Conservation (phyloP, 371 early-diverging fungal species). For the Lichtheimia corymbifera region DNA sequence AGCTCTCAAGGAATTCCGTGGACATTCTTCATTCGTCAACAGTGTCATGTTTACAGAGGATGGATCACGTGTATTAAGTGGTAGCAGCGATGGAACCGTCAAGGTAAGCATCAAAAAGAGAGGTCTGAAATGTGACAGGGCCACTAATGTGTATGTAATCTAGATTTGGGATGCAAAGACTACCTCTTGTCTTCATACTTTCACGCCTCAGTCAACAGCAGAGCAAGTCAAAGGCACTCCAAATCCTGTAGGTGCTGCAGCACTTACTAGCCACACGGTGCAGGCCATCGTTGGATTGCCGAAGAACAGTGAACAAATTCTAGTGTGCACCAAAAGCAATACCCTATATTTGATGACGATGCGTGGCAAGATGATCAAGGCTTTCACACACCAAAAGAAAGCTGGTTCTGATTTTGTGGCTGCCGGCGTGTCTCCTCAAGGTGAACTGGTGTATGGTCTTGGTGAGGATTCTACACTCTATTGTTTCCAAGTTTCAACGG, state of each 20-base stretch:
- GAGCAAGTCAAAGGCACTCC: slow-evolving; percentile 4
- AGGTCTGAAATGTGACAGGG: background rate
- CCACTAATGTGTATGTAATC: background rate
- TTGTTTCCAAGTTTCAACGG: slow-evolving; percentile 60
- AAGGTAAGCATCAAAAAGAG: slow-evolving; percentile 53
- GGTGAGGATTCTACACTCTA: slow-evolving; percentile 66
- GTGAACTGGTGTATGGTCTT: slow-evolving; percentile 73
- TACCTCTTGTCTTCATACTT: slow-evolving; percentile 39
- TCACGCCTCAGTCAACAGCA: slow-evolving; percentile 40
- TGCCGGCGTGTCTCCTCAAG: slow-evolving; percentile 71
- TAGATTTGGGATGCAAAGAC: slow-evolving; percentile 81
- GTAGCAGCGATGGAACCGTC: slow-evolving; percentile 85
- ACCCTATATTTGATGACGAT: slow-evolving; percentile 61
- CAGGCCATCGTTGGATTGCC: slow-evolving; percentile 44
- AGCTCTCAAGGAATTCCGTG: slow-evolving; percentile 84
- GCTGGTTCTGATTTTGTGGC: slow-evolving; percentile 60
- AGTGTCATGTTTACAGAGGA: slow-evolving; percentile 71
- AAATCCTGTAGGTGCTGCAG: slow-evolving; percentile 4
- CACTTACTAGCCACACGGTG: slow-evolving; percentile 24
- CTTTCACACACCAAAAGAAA: slow-evolving; percentile 39
- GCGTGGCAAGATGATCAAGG: slow-evolving; percentile 56
- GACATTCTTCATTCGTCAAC: slow-evolving; percentile 91
- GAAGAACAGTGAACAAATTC: slow-evolving; percentile 54
- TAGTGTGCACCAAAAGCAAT: slow-evolving; percentile 73
- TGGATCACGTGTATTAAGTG: slow-evolving; percentile 70